phyloP scores from a whole-genome alignment of 306 rosid species.

The Trifolium subterraneum region DNA sequence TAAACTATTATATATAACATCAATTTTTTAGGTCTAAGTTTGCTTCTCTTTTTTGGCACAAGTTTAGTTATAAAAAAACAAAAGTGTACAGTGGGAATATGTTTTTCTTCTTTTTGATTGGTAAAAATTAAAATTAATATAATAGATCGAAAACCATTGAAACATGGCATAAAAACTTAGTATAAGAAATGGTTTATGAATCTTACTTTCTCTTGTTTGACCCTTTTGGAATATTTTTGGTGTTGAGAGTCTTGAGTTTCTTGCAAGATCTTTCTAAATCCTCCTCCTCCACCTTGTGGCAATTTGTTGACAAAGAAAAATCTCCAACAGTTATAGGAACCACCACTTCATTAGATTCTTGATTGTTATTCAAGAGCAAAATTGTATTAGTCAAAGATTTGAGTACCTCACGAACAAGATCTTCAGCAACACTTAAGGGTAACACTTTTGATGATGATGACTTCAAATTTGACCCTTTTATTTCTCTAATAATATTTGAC shows the following conservation, averaged over 20 bases:
- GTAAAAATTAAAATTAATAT: too few species aligned
- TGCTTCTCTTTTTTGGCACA: too few species aligned
- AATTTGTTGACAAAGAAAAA: not conserved
- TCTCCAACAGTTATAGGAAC: not conserved
- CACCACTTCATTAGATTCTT: not conserved
- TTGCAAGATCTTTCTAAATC: slow-evolving; percentile 21
- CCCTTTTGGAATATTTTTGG: not conserved
- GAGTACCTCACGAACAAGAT: slow-evolving; percentile 30
- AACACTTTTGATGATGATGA: not conserved
- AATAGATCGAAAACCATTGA: too few species aligned
- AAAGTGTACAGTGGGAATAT: too few species aligned
- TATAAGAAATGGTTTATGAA: not conserved
- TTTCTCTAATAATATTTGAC: not conserved
- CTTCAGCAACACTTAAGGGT: slow-evolving; percentile 15
- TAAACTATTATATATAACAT: too few species aligned
- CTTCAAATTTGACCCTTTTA: not conserved
- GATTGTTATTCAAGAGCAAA: slow-evolving; percentile 19
- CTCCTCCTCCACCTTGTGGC: not conserved
- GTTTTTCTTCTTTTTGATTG: too few species aligned
- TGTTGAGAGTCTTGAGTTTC: not conserved
- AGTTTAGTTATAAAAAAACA: too few species aligned
- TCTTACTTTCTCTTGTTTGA: slow-evolving; percentile 45
- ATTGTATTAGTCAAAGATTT: slow-evolving; percentile 42
- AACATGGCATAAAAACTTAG: too few species aligned
- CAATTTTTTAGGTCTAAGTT: too few species aligned